Base-by-base conservation (phyloP, 371 early-diverging fungal genomes). In the Coemansia sp. region DNA sequence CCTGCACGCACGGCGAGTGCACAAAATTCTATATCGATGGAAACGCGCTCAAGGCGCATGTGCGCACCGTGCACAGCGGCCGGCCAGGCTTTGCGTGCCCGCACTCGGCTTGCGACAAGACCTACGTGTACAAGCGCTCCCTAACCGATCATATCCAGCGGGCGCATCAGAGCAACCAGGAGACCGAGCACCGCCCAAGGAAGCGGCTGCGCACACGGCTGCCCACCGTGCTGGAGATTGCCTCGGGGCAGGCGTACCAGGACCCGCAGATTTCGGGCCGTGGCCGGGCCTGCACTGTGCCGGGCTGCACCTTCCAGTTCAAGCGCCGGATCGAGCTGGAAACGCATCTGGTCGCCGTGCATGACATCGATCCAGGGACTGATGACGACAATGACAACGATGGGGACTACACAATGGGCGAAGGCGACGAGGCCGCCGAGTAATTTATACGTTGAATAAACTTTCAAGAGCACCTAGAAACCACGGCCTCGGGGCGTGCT, bases 1-100 rank as follows among this genome's bases (percentile, higher is more conserved):
- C 66, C 1, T 84, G 84, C 42, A 49, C 67, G 3, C 47, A 61
- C 39, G 66, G 65, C 0, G 82, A 68, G 14, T 84, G 84, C 40
- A 68, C 62, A 14, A 61, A 64, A 39, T 62, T 66, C 11, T 78
- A 78, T 39, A 48, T 65, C 13, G 75, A 71, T 34, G 62, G 38
- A 30, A 60, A 57, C 31, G 55, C 65, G 38, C 50, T 78, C 16
- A 16, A 36, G 2, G 57, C 56, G 11, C 78, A 78, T 51, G 57
- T 60, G 2, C 32, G 47, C 13, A 45, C 57, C 1, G 76, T 78
- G 1, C 78, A 78, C 40, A 40, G 43, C 26, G 65, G 39, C 9
- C 31, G 49, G 4, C 50, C 53, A 1, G 55, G 74, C 32, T 78
- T 40, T 30, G 51, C 26, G 14, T 79, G 80, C 52, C 54, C 70